phyloP scores from a whole-genome alignment of 2,329 filamentous ascomycete species.

The Penicillium sp. region DNA sequence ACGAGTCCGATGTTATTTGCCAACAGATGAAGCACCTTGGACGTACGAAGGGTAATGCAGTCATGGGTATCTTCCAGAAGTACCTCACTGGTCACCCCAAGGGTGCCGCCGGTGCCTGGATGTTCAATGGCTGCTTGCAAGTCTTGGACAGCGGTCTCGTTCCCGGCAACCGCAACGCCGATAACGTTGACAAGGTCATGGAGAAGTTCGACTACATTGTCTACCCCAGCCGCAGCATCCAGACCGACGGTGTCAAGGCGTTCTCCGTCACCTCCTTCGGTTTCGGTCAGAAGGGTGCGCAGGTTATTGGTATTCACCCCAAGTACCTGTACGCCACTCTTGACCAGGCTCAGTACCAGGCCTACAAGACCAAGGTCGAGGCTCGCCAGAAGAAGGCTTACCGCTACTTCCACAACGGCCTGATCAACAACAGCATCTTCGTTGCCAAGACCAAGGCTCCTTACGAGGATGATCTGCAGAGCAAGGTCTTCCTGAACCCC shows the following conservation, averaged over 20 bases:
- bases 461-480: constrained; percentile 84
- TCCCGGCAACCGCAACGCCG: constrained; percentile 94
- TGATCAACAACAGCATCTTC: constrained; percentile 98
- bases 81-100: constrained; percentile 98
- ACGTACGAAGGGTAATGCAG: constrained; percentile 91
- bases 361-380: constrained; percentile 85
- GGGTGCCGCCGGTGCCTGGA: constrained; percentile 98
- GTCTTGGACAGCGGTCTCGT: constrained; percentile 92
- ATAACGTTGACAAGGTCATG: constrained; percentile 95
- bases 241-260: constrained; percentile 97
- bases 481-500: constrained; percentile 89
- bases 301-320: constrained; percentile 94
- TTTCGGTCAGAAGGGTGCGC: constrained; percentile 98
- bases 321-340: constrained; percentile 95
- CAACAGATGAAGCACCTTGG: constrained; percentile 94
- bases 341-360: constrained; percentile 75
- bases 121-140: constrained; percentile 98
- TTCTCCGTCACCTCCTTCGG: constrained; percentile 99
- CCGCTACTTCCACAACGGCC: constrained; percentile 95
- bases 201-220: constrained; percentile 98
- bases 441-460: constrained; percentile 90
- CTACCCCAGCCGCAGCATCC: constrained; percentile 90
- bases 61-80: constrained; percentile 98
- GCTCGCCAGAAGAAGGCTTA: constrained; percentile 98
- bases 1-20: constrained; percentile 96